Base-by-base conservation (phyloP, 345 rosid genomes). In the Salix arbutifolia region DNA sequence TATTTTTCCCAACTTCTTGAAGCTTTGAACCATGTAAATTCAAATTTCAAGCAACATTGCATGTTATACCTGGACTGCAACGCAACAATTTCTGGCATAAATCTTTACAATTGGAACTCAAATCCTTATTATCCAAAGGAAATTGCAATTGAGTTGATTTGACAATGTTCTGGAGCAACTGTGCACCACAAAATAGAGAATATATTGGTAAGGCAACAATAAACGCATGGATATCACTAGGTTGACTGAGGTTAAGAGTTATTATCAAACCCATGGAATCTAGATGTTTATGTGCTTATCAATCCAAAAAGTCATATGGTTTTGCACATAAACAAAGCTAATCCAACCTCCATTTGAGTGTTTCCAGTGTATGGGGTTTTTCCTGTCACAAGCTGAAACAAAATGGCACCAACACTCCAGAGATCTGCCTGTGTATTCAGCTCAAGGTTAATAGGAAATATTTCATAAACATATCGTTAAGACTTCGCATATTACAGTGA, bases 381-480 rank as follows among this genome's bases (percentile, higher is more conserved):
- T 74, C 97, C 98, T 16, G 92, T 92, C 76, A 92, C 95, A 80
- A 96, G 97, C 83, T 96, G 99, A 86, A 86, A 96, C 70, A 96
- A 86, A 81, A 96, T 96, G 76, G 98, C 90, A 81, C 99, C 99
- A 64, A 93, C 96, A 80, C 99, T 96, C 99, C 99, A 96, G 78
- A 96, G 98, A 90, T 96, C 99, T 89, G 99, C 99, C 99, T 96
- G 99, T 50, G 75, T 81, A 80, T 85, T 60, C 79, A 82, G 79
- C 78, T 76, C 77, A 82, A 78, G 82, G 80, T 89, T 87, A 86
- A 81, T 26, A 78, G 70, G 79, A 75, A 65, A 72, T 74, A 48
- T 25, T 71, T 70, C 38, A 74, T 37, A 48, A 60, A 71, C 48
- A 52, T 52, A 68, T 25, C 56, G 42, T 23, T 21, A 76, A 52